A percentile compares a stretch with the other conserved stretches of the same genome.
These are phyloP conservation scores for Mucor piriformis DNA, from an alignment of 371 early-diverging fungal species.

Conservation along the genomic window DNA sequence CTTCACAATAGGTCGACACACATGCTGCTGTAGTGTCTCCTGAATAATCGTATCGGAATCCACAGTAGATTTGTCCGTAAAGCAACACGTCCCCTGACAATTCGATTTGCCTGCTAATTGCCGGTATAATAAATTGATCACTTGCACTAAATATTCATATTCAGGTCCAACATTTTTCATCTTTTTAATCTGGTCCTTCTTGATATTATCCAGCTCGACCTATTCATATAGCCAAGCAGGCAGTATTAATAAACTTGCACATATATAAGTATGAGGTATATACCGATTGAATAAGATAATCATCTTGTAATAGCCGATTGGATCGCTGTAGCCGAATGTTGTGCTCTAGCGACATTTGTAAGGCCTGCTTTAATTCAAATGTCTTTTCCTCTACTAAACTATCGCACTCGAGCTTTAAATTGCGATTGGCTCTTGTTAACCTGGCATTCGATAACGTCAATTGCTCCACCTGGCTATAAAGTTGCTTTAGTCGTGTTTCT, in stretches of 20 bases:
- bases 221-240: constrained; percentile 4
- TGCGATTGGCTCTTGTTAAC: constrained; percentile 41
- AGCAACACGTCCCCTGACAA: constrained; percentile 47
- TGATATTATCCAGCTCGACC: constrained; percentile 39
- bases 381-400: constrained; percentile 44
- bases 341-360: constrained; percentile 34
- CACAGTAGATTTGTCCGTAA: constrained; percentile 30
- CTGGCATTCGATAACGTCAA: constrained; percentile 43
- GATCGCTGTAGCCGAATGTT: constrained; percentile 51
- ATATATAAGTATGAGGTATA: neutral
- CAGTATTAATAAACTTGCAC: neutral
- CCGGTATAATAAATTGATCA: constrained; percentile 45
- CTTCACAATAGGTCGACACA: constrained; percentile 44
- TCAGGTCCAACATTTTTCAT: constrained; percentile 52
- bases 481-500: constrained; percentile 36
- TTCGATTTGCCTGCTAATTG: constrained; percentile 41
- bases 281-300: constrained; percentile 28
- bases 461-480: constrained; percentile 42
- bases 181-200: constrained; percentile 39
- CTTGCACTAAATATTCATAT: constrained; percentile 58
- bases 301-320: constrained; percentile 42
- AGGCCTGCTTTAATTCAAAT: constrained; percentile 39
- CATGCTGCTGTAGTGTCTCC: constrained; percentile 11
- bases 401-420: constrained; percentile 47
- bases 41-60: constrained; percentile 3